phyloP scores from a whole-genome alignment of 139 green algal species.

The Yamagishiella unicocca region DNA sequence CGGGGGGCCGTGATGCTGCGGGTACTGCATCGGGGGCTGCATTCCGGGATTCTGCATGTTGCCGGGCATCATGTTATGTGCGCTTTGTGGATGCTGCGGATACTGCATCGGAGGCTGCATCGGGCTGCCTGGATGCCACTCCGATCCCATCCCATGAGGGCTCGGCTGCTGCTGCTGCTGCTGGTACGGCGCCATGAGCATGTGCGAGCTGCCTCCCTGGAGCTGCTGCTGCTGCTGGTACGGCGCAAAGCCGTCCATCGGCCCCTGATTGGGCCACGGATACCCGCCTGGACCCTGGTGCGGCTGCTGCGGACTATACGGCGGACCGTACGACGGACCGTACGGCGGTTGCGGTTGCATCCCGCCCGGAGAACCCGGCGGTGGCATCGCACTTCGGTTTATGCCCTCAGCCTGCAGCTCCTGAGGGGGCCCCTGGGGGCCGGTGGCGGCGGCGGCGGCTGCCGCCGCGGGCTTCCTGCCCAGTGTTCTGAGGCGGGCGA shows the following conservation, averaged over 20 bases:
- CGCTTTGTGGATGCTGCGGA: not conserved
- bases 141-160: not conserved
- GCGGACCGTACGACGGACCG: not conserved
- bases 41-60: too few species aligned
- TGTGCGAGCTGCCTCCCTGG: not conserved
- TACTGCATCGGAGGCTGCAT: not conserved
- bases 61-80: too few species aligned
- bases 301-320: not conserved
- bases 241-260: not conserved
- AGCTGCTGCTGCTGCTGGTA: not conserved
- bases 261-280: too few species aligned
- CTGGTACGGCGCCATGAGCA: not conserved
- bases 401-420: not conserved
- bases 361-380: not conserved
- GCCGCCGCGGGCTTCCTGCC: too few species aligned
- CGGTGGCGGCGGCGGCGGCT: not conserved
- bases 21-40: not conserved
- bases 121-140: not conserved
- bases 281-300: not conserved
- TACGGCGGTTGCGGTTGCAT: not conserved
- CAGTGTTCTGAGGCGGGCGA: too few species aligned
- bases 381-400: not conserved
- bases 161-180: not conserved
- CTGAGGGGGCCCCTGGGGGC: not conserved
- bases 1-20: not conserved